Evolutionary conservation across 2,329 filamentous ascomycete species (phyloP), one percentile per base, ranked within the genome.

Genomic region (Colletotrichum sp.): DNA sequence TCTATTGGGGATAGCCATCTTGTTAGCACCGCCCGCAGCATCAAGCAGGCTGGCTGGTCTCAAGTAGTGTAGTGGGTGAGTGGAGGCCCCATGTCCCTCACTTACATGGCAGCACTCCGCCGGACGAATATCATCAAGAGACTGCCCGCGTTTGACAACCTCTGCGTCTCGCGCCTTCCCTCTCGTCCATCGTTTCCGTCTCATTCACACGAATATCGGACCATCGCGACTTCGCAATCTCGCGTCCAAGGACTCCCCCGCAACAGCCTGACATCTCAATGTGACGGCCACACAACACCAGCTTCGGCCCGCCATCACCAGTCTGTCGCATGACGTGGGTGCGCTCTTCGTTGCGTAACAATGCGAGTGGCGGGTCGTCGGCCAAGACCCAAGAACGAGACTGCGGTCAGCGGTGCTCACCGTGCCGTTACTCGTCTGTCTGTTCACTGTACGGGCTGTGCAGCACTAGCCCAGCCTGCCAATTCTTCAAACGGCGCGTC

Each of bases 321-420:
- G 64, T 60, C 34, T 67, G 64, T 69, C 74, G 70, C 70, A 75
- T 75, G 74, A 75, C 71, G 70, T 75, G 74, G 74, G 58, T 60
- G 67, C 30, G n/a, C 58, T 48, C 58, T 62, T 74, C 36, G 64
- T 52, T 65, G 70, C 64, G 64, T 73, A 73, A 66, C 74, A 73
- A 61, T 75, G 74, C 74, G 48, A 75, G 70, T 68, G 70, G 73
- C 58, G 73, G 73, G 70, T 68, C 58, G 36, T 25, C 32, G 70
- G 39, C 64, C 62, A 43, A 66, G 30, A 58, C 34, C 22, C 27
- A 67, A 64, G 69, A 56, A 56, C 73, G 64, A 66, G 55, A 52
- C 52, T 66, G 56, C 64, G 56, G 61, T 39, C 72, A 39, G 36
- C 22, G 56, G 34, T 61, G 56, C 22, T 39, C 39, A n/a, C 34